Evolutionary conservation across 225 moss, liverwort and hornwort genomes (phyloP).

Genomic region (Sphagnum contortum): DNA sequence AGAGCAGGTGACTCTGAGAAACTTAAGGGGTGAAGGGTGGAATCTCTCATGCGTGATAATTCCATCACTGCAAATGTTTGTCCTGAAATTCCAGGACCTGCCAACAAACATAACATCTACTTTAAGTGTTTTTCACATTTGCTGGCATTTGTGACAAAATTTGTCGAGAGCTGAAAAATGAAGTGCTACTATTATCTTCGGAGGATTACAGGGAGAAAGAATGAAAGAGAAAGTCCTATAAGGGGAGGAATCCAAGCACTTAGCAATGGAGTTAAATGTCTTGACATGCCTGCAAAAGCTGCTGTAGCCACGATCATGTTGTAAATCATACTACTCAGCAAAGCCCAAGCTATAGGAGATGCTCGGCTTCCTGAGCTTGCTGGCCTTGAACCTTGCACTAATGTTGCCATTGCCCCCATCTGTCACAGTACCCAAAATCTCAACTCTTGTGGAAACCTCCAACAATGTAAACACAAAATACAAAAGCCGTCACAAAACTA

Average conservation of each 20-base stretch:
- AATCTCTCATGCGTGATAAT: too few species aligned
- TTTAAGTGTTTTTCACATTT: too few species aligned
- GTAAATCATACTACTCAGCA: slow-evolving; percentile 10
- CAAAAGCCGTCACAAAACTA: neutral
- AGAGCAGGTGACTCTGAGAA: too few species aligned
- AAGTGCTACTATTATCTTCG: too few species aligned
- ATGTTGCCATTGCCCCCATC: slow-evolving; percentile 17
- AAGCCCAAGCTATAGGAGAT: slow-evolving; percentile 13
- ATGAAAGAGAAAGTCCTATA: slow-evolving; percentile 1
- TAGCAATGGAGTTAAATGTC: slow-evolving; percentile 14
- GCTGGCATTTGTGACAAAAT: too few species aligned
- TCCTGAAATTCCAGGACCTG: too few species aligned
- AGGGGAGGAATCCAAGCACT: slow-evolving; percentile 23
- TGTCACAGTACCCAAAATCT: slow-evolving; percentile 3
- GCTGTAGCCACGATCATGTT: neutral
- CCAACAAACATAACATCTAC: too few species aligned
- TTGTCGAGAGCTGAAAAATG: too few species aligned
- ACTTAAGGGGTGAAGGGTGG: too few species aligned
- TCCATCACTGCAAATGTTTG: too few species aligned
- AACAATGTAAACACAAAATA: too few species aligned
- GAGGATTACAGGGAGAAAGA: neutral
- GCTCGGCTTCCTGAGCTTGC: slow-evolving; percentile 15
- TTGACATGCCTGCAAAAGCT: slow-evolving; percentile 6
- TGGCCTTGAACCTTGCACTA: slow-evolving; percentile 13
- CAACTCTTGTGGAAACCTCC: neutral